Evolutionary conservation across 441 rosid species (phyloP).

Genomic region (Gossypium lobatum): DNA sequence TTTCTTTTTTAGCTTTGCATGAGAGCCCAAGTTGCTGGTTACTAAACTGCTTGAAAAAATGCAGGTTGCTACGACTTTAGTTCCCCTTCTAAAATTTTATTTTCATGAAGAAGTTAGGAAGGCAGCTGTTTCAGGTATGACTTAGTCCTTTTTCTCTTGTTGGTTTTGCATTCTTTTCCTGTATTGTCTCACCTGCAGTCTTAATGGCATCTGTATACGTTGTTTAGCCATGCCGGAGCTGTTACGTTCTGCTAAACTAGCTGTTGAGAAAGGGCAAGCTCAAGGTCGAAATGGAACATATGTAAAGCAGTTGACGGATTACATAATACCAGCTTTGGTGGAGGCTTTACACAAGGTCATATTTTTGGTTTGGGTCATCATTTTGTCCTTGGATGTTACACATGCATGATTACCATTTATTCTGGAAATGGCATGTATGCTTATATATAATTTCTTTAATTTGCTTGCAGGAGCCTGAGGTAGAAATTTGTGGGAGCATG

Average conservation of each 20-base stretch:
- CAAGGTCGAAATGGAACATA: constrained; percentile 53
- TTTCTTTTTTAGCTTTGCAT: constrained; percentile 5
- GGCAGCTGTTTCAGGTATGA: constrained; percentile 64
- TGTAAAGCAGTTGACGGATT: constrained; percentile 52
- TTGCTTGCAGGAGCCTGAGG: constrained; percentile 52
- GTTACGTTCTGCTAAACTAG: constrained; percentile 54
- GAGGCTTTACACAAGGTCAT: constrained; percentile 59
- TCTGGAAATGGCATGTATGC: neutral
- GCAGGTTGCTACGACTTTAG: constrained; percentile 58
- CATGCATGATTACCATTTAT: neutral
- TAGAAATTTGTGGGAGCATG: constrained; percentile 56
- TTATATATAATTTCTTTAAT: constrained; percentile 3
- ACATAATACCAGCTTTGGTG: constrained; percentile 46
- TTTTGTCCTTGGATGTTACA: neutral
- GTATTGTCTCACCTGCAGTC: neutral
- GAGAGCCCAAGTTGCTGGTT: constrained; percentile 2
- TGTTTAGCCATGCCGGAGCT: constrained; percentile 53
- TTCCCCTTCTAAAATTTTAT: constrained; percentile 66
- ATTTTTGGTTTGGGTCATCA: constrained; percentile 6
- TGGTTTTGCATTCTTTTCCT: constrained; percentile 6
- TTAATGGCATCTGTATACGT: constrained; percentile 3
- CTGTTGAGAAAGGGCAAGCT: constrained; percentile 52
- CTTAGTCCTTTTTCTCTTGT: constrained; percentile 1
- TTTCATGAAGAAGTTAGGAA: constrained; percentile 66
- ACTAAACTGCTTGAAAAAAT: constrained; percentile 8